Evolutionary conservation across 116 monocot genomes (phyloP), one percentile per base, ranked within the genome.

Genomic region (Cymodocea nodosa): DNA sequence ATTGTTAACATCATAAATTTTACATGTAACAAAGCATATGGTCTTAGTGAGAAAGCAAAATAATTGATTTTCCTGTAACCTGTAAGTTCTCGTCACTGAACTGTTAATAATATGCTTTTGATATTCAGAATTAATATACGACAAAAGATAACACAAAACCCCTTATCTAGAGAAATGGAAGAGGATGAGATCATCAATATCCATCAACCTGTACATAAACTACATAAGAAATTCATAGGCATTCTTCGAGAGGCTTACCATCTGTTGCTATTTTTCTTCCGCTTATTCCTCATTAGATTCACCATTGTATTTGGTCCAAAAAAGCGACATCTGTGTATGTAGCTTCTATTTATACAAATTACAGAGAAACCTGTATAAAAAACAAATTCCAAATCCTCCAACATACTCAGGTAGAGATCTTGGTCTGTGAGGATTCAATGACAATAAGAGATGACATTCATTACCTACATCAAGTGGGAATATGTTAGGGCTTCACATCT

Each of bases 401-500:
- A 74, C 86, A 75, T 77, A 94, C 94, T 85, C 87, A 71, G 94
- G 89, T 23, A 81, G 71, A 54, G 82, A 84, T 56, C 70, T 77
- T 66, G 89, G 90, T 35, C 79, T 75, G 15, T 48, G 25, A 50
- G 81, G 66, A 81, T 87, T 58, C 25, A 87, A 71, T 62, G 51
- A 73, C 54, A 94, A 49, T 52, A 89, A 68, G 44, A 94, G 60
- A 60, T 63, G 77, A 58, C 83, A 87, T 48, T 73, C 81, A 74
- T 83, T 75, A 68, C 89, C 94, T 94, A 68, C 50, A 75, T 51
- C 55, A 55, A 49, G 11, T 64, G 17, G 16, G 48, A 40, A 48
- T 44, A 44, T 8, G 44, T 44, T 6, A 44, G 44, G 20, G 20
- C 40, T 9, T 10, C 14, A 44, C 53, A 20, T 16, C 51, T 6